Evolutionary conservation across 768 basidiomycete species (phyloP), one percentile per base, ranked within the genome.

Genomic region (Podaxis sp.): DNA sequence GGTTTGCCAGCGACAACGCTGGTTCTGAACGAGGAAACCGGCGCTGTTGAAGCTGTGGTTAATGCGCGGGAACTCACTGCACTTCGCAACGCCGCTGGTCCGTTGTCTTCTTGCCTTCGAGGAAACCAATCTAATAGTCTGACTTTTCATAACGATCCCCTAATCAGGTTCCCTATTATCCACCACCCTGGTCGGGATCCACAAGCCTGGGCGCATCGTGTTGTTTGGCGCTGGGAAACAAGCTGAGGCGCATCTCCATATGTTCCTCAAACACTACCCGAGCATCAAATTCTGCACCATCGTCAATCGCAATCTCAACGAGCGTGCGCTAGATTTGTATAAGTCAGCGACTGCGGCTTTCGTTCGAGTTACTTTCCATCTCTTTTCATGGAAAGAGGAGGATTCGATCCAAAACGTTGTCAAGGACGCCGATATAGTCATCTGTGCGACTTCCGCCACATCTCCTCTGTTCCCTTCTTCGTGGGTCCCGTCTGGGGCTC

Each of bases 31-130:
- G 90, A 93, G 65, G 67, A 63, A 1, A 86, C 83, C 0, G 94
- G 94, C 1, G 75, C 76, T 0, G 81, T 88, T n/a, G 88, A 82
- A 64, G 93, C 90, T 0, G 75, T 96, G 37, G 74, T 96, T 19
- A 96, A 96, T 69, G 89, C 94, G 1, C 77, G 87, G 29, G 80
- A 79, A 41, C 74, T 96, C 67, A 96, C 94, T 1, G 90, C 93
- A 4, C 73, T 94, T 33, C 74, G 94, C 47, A 96, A 90, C 61
- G 93, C 93, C 55, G 90, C 90, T 65, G 90, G 93, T 89, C 63
- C 29, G 73, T 67, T 56, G 7, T 56, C n/a, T 9, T 38, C 53
- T n/a, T 51, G 15, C 47, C 40, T 8, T 36, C 19, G 33, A 40
- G 9, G 12, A 52, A 33, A 11, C 49, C 36, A 4, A 37, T 27